Evolutionary conservation across 805 yeast species (phyloP), one percentile per base, ranked within the genome.

Genomic region (Cyberlindnera maritima): DNA sequence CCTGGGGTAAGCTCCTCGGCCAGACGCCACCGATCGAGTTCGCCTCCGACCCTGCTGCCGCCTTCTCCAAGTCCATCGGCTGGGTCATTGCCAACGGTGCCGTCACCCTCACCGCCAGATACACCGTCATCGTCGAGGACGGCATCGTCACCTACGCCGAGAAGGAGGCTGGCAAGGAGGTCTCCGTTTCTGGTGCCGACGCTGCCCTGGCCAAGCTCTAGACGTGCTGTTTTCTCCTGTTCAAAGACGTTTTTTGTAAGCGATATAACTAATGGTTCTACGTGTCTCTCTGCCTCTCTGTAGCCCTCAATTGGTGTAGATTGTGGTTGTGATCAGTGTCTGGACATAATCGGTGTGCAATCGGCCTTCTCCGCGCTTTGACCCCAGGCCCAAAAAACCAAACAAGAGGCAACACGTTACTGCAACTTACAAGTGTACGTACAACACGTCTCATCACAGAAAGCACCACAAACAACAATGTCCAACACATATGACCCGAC

Each of bases 71-170:
- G 58, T 61, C 77, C 29, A 67, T 83, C 47, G 95, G 91, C 40
- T 77, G 79, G 52, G 68, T 74, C 37, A 63, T 74, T 44, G 83
- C 83, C 57, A 71, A 76, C 46, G 75, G 78, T 43, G 73, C 74
- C 19, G 70, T 62, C 44, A 62, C 68, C 48, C 77, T 91, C 69
- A 78, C 87, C 44, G 72, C 74, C 53, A 79, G 96, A 69, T 88
- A 81, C 68, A 89, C 92, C 37, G 69, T 84, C 48, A 71, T 89
- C 52, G 81, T 86, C 44, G 81, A 80, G 57, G 66, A 78, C 48
- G 83, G 83, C 57, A 66, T 67, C 49, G 74, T 81, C 48, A 64
- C 67, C 43, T 80, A 79, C 64, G 67, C 74, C 32, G 73, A 62
- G 49, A 61, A 59, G 54, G 74, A 69, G 49, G 43, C 47, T 1